phyloP scores from a whole-genome alignment of 2,329 filamentous ascomycete genomes.

The Stemphylium lycopersici region DNA sequence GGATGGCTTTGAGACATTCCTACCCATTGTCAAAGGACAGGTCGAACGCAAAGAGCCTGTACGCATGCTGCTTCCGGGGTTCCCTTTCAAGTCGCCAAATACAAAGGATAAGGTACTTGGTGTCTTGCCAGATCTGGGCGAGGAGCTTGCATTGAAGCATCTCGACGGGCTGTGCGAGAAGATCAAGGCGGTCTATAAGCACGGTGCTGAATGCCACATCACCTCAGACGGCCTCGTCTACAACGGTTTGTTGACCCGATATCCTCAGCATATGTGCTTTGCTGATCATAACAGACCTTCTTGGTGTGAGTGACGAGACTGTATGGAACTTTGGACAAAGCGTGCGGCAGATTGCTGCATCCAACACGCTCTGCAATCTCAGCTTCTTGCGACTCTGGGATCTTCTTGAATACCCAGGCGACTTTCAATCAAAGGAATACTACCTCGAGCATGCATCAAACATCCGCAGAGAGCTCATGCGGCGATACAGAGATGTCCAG shows the following conservation, averaged over 20 bases:
- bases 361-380: conserved; percentile 26
- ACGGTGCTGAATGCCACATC: conserved; percentile 51
- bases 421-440: conserved; percentile 25
- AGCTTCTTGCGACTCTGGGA: conserved; percentile 29
- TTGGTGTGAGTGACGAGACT: conserved; percentile 51
- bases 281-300: conserved; percentile 41
- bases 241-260: conserved; percentile 32
- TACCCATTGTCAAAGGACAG: conserved; percentile 25
- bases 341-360: conserved; percentile 20
- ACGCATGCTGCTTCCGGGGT: conserved; percentile 58
- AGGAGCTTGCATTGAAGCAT: conserved; percentile 52
- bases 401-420: conserved; percentile 22
- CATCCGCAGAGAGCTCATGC: conserved; percentile 33
- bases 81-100: conserved; percentile 68
- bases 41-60: conserved; percentile 29
- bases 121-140: conserved; percentile 51
- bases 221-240: conserved; percentile 54
- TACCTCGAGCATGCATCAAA: conserved; percentile 32
- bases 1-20: conserved; percentile 33
- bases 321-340: conserved; percentile 49
- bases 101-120: conserved; percentile 60
- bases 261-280: not conserved
- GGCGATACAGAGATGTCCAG: conserved; percentile 29
- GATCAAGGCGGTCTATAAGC: conserved; percentile 49
- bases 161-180: conserved; percentile 51